Conservation (phyloP, 2,329 filamentous ascomycete species). For the Trematosphaeria pertusa region DNA sequence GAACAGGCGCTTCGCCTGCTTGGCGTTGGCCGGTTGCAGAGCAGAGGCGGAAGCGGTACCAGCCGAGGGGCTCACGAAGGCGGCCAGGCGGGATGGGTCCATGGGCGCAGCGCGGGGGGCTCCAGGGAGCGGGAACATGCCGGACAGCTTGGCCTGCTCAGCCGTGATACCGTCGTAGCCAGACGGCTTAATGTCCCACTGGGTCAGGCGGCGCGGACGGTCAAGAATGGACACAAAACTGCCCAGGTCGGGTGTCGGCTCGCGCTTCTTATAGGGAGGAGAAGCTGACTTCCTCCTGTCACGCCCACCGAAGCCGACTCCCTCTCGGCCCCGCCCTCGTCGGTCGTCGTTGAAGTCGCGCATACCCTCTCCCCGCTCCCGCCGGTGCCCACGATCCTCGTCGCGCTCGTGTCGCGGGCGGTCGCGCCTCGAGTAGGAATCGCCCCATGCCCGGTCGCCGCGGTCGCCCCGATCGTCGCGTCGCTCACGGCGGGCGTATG, state of each 20-base stretch:
- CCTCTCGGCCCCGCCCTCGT: conserved; percentile 32
- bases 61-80: conserved; percentile 90
- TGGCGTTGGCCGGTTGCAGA: conserved; percentile 89
- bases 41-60: conserved; percentile 75
- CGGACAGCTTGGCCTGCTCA: conserved; percentile 96
- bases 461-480: conserved; percentile 50
- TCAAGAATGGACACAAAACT: conserved; percentile 82
- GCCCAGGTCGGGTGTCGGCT: conserved; percentile 94
- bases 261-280: conserved; percentile 81
- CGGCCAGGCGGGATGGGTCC: conserved; percentile 91
- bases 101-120: conserved; percentile 94
- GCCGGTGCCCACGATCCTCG: conserved; percentile 50
- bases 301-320: conserved; percentile 47
- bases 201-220: conserved; percentile 89
- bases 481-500: conserved; percentile 74
- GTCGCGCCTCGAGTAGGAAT: conserved; percentile 53
- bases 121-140: conserved; percentile 98
- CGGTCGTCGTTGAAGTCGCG: conserved; percentile 53
- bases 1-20: conserved; percentile 91
- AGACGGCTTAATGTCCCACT: conserved; percentile 99
- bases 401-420: conserved; percentile 42
- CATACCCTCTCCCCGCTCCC: conserved; percentile 58
- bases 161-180: conserved; percentile 98
- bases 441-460: conserved; percentile 70
- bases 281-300: conserved; percentile 75